These are phyloP conservation scores for Ophiosphaerella korrae DNA, from an alignment of 2,329 filamentous ascomycete species.

Conservation along the genomic window DNA sequence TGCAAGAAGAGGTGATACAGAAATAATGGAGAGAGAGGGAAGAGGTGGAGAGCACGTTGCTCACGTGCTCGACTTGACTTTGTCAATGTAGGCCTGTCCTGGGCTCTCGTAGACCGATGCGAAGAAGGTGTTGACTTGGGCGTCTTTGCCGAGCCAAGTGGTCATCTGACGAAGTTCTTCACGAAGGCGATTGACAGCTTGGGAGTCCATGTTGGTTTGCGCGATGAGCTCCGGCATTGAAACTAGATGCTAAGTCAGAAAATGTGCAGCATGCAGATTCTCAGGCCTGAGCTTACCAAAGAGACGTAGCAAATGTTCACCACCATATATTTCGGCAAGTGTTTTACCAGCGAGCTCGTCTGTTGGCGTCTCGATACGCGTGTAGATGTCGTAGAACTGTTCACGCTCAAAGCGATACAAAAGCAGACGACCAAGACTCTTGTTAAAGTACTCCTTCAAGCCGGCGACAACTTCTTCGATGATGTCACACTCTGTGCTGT, in stretches of 20 bases:
- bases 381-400: slow-evolving; percentile 80
- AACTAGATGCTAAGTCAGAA: slow-evolving; percentile 58
- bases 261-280: neutral
- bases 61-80: slow-evolving; percentile 55
- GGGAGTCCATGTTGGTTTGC: slow-evolving; percentile 96
- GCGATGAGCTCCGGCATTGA: slow-evolving; percentile 91
- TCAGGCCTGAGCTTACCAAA: slow-evolving; percentile 67
- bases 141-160: slow-evolving; percentile 74
- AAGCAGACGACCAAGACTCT: slow-evolving; percentile 82
- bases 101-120: slow-evolving; percentile 75
- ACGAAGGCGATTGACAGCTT: slow-evolving; percentile 84
- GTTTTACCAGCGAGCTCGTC: slow-evolving; percentile 72
- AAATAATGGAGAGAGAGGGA: slow-evolving; percentile 1
- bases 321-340: slow-evolving; percentile 84
- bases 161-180: slow-evolving; percentile 89
- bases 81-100: slow-evolving; percentile 72
- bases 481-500: slow-evolving; percentile 76
- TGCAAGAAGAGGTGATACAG: slow-evolving; percentile 22
- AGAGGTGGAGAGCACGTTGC: neutral
- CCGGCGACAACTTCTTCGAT: slow-evolving; percentile 88
- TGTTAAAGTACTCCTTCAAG: slow-evolving; percentile 92
- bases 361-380: slow-evolving; percentile 66
- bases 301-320: slow-evolving; percentile 86
- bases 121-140: slow-evolving; percentile 77
- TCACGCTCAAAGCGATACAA: slow-evolving; percentile 93